Conservation (phyloP, 495 filamentous ascomycete genomes). For the Penicillium chermesinum region DNA sequence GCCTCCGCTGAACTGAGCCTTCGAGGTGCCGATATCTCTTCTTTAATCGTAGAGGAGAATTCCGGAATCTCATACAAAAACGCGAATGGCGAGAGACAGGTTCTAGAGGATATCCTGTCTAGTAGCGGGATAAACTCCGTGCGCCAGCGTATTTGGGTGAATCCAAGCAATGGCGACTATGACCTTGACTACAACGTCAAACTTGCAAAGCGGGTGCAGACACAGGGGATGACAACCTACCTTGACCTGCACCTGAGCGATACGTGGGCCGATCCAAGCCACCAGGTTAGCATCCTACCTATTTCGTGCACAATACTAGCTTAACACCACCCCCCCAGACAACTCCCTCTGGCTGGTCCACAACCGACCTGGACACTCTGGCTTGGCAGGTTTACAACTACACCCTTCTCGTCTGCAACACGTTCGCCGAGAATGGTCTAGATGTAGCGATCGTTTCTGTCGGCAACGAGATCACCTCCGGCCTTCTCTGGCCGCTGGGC, state of each 20-base stretch:
- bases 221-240: slow-evolving; percentile 59
- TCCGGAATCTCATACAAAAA: slow-evolving; percentile 57
- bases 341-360: slow-evolving; percentile 58
- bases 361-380: slow-evolving; percentile 50
- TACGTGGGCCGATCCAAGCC: slow-evolving; percentile 52
- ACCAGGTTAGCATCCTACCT: slow-evolving; percentile 28
- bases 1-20: slow-evolving; percentile 52
- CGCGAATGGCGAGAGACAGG: slow-evolving; percentile 42
- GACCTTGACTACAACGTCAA: slow-evolving; percentile 64
- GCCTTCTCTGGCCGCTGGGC: slow-evolving; percentile 61
- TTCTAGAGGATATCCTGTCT: slow-evolving; percentile 59
- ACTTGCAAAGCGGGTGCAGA: slow-evolving; percentile 58
- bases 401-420: slow-evolving; percentile 55
- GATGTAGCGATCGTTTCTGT: slow-evolving; percentile 60
- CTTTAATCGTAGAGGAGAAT: slow-evolving; percentile 58
- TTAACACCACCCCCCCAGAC: slow-evolving; percentile 19
- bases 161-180: slow-evolving; percentile 59
- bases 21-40: slow-evolving; percentile 71
- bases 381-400: slow-evolving; percentile 61
- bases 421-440: slow-evolving; percentile 50
- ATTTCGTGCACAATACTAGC: background rate
- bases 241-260: slow-evolving; percentile 69
- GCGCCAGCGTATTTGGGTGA: slow-evolving; percentile 70
- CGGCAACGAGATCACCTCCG: slow-evolving; percentile 63
- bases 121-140: slow-evolving; percentile 64